Base-by-base conservation (phyloP, 805 yeast species). In the Candida odintsovae region DNA sequence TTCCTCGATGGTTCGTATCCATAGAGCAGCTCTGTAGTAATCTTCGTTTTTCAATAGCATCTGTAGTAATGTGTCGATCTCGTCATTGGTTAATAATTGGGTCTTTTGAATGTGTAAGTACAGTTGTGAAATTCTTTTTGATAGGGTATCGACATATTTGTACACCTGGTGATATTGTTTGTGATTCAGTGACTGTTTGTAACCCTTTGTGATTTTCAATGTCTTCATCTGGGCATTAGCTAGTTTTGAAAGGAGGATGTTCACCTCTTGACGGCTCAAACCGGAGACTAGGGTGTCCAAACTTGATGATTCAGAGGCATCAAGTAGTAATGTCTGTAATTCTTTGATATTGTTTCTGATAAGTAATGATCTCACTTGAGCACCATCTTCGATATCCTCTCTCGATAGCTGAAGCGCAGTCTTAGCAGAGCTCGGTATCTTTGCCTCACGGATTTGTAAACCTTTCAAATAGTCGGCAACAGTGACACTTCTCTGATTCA, bases 11-110 rank as follows among this genome's bases (percentile, higher is more conserved):
- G 15, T 12, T 13, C 28, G 31, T 12, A 50, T 38, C 47, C 48
- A 47, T 4, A 47, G 11, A n/a, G 50, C 45, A 13, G 53, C 48
- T 23, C 39, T 35, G 5, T 42, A 18, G 26, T 38, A 39, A 19
- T 48, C 46, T 9, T 29, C 20, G n/a, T 42, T 42, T 10, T 28
- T 35, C 3, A 44, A 23, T 13, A 48, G 25, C 25, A 44, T 16
- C 6, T 35, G 11, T 7, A 48, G 13, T 6, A 44, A 13, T 39
- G 40, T 33, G 31, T 48, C 48, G 8, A 35, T 23, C 8, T 44
- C 50, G n/a, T n/a, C 33, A 4, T 6, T 33, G 36, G 36, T 33
- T 16, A 33, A 12, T 16, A 5, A 6, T 16, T 18, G 20, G 11
- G 36, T 33, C 20, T 16, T 33, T 33, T 33, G 36, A 4, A 33